phyloP scores from a whole-genome alignment of 495 filamentous ascomycete genomes.

The Aspergillus wentii region DNA sequence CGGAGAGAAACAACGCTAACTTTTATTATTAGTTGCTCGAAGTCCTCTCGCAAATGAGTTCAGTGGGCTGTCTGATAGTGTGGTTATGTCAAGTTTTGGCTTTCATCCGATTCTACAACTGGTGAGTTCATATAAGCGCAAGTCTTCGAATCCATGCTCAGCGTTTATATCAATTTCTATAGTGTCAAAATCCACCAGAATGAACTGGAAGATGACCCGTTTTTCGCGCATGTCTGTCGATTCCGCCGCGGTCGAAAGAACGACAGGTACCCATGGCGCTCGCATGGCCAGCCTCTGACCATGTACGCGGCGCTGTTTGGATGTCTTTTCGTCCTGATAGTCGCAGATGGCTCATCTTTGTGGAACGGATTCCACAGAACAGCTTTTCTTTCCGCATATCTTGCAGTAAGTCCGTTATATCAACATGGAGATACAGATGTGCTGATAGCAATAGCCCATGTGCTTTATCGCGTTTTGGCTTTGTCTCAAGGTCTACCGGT shows the following conservation, averaged over 20 bases:
- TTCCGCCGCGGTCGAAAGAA: constrained; percentile 16
- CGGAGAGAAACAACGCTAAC: too few relatives aligned
- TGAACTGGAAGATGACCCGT: constrained; percentile 15
- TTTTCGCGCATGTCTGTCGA: constrained; percentile 24
- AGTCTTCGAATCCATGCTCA: too few relatives aligned
- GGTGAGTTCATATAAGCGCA: too few relatives aligned
- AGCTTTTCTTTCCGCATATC: constrained; percentile 33
- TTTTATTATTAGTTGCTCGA: constrained; percentile 24
- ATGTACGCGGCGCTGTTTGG: constrained; percentile 31
- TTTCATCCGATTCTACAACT: constrained; percentile 37
- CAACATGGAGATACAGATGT: too few relatives aligned
- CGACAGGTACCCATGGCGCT: constrained; percentile 37
- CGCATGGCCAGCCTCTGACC: constrained; percentile 35
- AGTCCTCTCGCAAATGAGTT: constrained; percentile 30
- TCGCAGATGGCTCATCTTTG: constrained; percentile 33
- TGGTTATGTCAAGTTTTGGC: constrained; percentile 42
- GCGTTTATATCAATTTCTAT: background rate
- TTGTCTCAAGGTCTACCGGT: constrained; percentile 20
- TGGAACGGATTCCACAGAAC: constrained; percentile 27
- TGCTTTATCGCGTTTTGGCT: constrained; percentile 26
- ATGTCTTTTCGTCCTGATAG: constrained; percentile 31
- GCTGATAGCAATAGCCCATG: constrained; percentile 12
- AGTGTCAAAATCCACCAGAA: constrained; percentile 22
- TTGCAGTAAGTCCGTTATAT: constrained; percentile 33
- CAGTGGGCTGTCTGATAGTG: constrained; percentile 34